Conservation (phyloP, 106 monocot genomes). For the Narthecium ossifragum region DNA sequence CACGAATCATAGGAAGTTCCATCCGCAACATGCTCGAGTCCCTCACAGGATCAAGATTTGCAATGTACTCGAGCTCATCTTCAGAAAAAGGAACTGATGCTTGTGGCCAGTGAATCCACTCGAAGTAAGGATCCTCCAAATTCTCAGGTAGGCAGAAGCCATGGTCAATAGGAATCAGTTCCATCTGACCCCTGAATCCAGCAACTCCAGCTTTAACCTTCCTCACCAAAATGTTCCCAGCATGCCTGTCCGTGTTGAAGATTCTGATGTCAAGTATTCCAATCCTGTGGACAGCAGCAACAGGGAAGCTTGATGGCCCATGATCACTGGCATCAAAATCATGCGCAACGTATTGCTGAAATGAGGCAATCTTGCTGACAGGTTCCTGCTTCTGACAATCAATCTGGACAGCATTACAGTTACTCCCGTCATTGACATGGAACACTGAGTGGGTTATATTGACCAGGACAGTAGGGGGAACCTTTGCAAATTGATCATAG, state of each 20-base stretch:
- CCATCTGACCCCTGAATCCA: conserved; percentile 48
- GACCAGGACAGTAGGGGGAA: conserved; percentile 80
- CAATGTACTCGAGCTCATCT: conserved; percentile 81
- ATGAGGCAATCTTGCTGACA: conserved; percentile 79
- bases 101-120: conserved; percentile 99
- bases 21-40: conserved; percentile 58
- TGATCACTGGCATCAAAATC: conserved; percentile 95
- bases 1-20: conserved; percentile 82
- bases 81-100: conserved; percentile 86
- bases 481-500: conserved; percentile 74
- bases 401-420: conserved; percentile 13
- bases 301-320: conserved; percentile 86
- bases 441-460: conserved; percentile 72
- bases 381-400: conserved; percentile 13
- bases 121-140: conserved; percentile 92
- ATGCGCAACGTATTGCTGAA: conserved; percentile 82
- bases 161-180: conserved; percentile 87
- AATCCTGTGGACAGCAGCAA: conserved; percentile 79
- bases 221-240: conserved; percentile 62
- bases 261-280: conserved; percentile 84
- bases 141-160: conserved; percentile 86
- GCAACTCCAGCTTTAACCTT: conserved; percentile 25
- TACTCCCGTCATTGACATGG: conserved; percentile 52
- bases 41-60: conserved; percentile 58
- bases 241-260: conserved; percentile 85